Percentiles rank a stretch among this genome's conserved stretches.
phyloP scores from a whole-genome alignment of 129 eudicot genomes.

The Cynara cardunculus region DNA sequence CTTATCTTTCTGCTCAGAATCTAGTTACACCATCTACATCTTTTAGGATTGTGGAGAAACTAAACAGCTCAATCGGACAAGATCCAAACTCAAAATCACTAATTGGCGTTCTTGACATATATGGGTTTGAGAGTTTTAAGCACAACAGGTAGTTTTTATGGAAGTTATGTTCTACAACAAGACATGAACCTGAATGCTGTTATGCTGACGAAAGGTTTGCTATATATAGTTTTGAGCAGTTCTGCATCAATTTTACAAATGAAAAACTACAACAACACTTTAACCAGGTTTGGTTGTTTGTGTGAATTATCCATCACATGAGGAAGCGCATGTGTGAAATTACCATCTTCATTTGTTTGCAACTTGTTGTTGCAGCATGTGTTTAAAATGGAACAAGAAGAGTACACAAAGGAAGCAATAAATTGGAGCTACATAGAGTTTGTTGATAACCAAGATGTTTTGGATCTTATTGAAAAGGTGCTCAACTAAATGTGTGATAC shows the following conservation, averaged over 20 bases:
- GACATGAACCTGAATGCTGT: constrained; percentile 12
- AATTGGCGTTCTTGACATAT: constrained; percentile 98
- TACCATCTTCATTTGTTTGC: constrained; percentile 4
- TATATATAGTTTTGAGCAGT: constrained; percentile 88
- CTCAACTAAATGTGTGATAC: neutral
- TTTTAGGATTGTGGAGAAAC: constrained; percentile 92
- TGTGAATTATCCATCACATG: neutral
- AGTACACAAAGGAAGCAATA: constrained; percentile 93
- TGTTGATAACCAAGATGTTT: constrained; percentile 97
- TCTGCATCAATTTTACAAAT: constrained; percentile 96
- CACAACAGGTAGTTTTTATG: constrained; percentile 62
- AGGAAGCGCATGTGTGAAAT: neutral
- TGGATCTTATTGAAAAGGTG: constrained; percentile 99
- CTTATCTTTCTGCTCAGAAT: neutral
- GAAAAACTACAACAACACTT: constrained; percentile 99
- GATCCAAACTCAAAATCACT: constrained; percentile 90
- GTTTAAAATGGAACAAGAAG: constrained; percentile 99
- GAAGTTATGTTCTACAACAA: neutral
- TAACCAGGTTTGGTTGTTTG: constrained; percentile 72
- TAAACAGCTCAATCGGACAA: constrained; percentile 92
- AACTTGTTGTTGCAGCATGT: constrained; percentile 73
- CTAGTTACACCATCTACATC: neutral
- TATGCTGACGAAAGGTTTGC: constrained; percentile 28
- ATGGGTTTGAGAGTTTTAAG: constrained; percentile 97
- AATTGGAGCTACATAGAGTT: constrained; percentile 99